Percentiles rank a stretch among this genome's conserved stretches.
These are phyloP conservation scores for Aspergillus carbonarius DNA, from an alignment of 2,329 filamentous ascomycete genomes.

Conservation along the genomic window DNA sequence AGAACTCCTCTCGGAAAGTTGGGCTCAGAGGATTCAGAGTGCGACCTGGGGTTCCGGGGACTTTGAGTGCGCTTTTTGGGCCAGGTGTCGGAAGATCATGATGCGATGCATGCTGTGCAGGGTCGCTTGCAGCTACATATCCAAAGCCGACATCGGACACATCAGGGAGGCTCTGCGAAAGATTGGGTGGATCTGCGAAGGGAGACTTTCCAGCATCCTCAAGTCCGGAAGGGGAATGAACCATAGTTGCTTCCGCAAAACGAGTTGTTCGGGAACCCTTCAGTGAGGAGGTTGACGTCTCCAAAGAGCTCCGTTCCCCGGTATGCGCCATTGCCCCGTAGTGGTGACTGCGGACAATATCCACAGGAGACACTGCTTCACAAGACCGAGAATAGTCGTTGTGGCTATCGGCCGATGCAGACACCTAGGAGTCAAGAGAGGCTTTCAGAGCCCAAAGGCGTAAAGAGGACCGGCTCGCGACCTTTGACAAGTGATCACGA, in stretches of 20 bases:
- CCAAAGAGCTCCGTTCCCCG: conserved; percentile 30
- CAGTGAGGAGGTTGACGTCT: conserved; percentile 36
- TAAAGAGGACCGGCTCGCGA: conserved; percentile 40
- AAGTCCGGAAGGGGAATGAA: conserved; percentile 60
- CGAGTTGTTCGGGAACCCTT: conserved; percentile 59
- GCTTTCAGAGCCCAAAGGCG: conserved; percentile 12
- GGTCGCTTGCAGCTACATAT: conserved; percentile 67
- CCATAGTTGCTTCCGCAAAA: conserved; percentile 65
- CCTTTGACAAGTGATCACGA: conserved; percentile 1
- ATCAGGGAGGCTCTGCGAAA: conserved; percentile 51
- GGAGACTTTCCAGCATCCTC: conserved; percentile 46
- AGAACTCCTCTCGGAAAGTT: conserved; percentile 84
- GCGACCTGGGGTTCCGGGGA: conserved; percentile 76
- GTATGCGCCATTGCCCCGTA: conserved; percentile 31
- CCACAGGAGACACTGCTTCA: conserved; percentile 40
- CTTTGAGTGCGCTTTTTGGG: conserved; percentile 86
- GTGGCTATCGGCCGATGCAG: conserved; percentile 23
- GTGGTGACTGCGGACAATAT: conserved; percentile 36
- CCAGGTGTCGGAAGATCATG: conserved; percentile 72
- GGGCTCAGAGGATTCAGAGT: conserved; percentile 81
- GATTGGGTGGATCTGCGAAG: conserved; percentile 52
- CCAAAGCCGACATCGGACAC: conserved; percentile 90
- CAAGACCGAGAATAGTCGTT: conserved; percentile 32
- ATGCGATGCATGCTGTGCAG: conserved; percentile 46
- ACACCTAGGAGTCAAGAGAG: conserved; percentile 20